phyloP scores from a whole-genome alignment of 345 rosid species.

The Viola odorata region DNA sequence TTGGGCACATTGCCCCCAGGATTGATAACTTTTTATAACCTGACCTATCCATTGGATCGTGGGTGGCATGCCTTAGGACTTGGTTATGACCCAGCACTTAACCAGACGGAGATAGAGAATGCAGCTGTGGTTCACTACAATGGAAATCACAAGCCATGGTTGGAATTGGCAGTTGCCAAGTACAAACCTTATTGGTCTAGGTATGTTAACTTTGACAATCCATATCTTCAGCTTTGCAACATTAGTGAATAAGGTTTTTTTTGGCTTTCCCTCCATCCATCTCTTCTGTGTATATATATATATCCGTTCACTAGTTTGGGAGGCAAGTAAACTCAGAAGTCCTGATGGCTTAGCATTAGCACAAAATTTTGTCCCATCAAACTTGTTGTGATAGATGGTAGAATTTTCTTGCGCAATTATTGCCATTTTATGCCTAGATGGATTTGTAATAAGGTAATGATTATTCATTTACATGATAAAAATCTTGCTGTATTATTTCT shows the following conservation, averaged over 20 bases:
- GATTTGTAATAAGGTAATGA: too few species aligned
- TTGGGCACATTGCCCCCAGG: conserved; percentile 96
- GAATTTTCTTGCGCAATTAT: too few species aligned
- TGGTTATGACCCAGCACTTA: conserved; percentile 96
- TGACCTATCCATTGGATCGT: conserved; percentile 72
- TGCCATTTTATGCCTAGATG: too few species aligned
- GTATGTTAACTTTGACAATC: conserved; percentile 63
- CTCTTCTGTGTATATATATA: too few species aligned
- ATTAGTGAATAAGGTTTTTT: conserved; percentile 31
- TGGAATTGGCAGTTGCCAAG: conserved; percentile 80
- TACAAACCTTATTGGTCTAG: conserved; percentile 86
- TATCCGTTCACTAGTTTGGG: too few species aligned
- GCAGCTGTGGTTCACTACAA: conserved; percentile 94
- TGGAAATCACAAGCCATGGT: conserved; percentile 98
- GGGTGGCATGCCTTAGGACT: conserved; percentile 93
- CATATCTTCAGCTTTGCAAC: conserved; percentile 64
- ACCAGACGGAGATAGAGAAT: conserved; percentile 77
- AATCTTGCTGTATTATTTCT: too few species aligned
- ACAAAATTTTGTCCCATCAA: too few species aligned
- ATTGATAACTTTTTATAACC: conserved; percentile 86
- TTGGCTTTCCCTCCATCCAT: not conserved
- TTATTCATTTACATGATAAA: too few species aligned
- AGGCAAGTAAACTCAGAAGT: too few species aligned
- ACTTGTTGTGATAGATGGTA: too few species aligned
- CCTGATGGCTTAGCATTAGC: too few species aligned